These are phyloP conservation scores for Phyllosticta paracitricarpa DNA, from an alignment of 2,329 filamentous ascomycete genomes.

Conservation along the genomic window DNA sequence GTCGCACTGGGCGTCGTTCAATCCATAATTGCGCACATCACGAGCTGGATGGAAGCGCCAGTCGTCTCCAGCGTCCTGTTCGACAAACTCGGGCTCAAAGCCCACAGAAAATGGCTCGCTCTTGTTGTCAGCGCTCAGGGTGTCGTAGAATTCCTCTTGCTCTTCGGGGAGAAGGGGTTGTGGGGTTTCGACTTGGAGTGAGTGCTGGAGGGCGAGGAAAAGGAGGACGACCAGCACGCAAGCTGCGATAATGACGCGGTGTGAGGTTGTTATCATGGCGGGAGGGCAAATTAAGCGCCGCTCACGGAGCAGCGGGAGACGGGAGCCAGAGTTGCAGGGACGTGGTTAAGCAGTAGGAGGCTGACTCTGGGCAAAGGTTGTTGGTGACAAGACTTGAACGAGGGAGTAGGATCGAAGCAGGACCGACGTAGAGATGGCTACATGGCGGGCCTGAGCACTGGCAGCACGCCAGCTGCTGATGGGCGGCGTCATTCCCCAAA, in stretches of 20 bases:
- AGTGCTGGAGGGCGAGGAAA: slow-evolving; percentile 5
- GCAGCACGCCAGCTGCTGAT: not conserved
- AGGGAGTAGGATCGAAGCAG: not conserved
- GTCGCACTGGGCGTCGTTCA: slow-evolving; percentile 9
- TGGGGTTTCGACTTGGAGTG: slow-evolving; percentile 1
- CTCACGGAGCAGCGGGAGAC: not conserved
- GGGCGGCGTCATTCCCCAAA: not conserved
- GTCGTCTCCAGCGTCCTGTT: not conserved
- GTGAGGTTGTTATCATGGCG: slow-evolving; percentile 5
- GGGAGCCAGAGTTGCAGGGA: not conserved
- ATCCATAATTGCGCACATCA: slow-evolving; percentile 8
- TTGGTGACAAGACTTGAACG: not conserved
- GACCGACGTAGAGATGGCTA: not conserved
- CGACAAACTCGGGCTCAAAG: slow-evolving; percentile 1
- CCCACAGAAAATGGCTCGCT: slow-evolving; percentile 1
- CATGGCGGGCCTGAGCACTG: not conserved
- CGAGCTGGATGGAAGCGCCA: slow-evolving; percentile 9
- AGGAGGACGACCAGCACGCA: slow-evolving; percentile 1
- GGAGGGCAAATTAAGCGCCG: not conserved
- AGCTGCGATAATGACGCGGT: slow-evolving; percentile 5
- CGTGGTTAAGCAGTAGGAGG: not conserved
- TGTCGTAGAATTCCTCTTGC: not conserved
- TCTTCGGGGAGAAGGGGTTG: not conserved
- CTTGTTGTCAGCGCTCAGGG: not conserved
- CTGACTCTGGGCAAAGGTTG: not conserved